phyloP scores from a whole-genome alignment of 2,329 filamentous ascomycete species.

The Pyricularia sp. region DNA sequence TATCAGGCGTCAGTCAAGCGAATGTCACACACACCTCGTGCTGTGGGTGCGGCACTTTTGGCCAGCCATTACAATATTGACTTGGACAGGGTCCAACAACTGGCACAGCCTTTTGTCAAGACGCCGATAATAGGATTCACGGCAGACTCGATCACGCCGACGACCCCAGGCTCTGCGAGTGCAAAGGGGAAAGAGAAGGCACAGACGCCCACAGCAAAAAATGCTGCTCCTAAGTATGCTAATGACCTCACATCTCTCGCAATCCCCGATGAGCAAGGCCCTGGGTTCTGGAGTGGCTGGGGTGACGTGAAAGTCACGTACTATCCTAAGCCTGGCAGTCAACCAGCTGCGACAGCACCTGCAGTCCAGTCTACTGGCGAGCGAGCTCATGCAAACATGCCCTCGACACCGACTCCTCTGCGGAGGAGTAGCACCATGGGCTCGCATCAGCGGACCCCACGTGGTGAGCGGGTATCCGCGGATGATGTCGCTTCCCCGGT shows the following conservation, averaged over 20 bases:
- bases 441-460: constrained; percentile 32
- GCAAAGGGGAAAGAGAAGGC: constrained; percentile 73
- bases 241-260: constrained; percentile 75
- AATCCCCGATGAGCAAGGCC: constrained; percentile 39
- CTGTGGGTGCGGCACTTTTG: constrained; percentile 64
- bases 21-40: constrained; percentile 51
- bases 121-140: constrained; percentile 45
- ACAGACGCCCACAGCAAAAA: constrained; percentile 28
- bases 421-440: constrained; percentile 56
- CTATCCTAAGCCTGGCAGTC: constrained; percentile 44
- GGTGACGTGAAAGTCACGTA: constrained; percentile 73
- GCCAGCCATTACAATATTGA: constrained; percentile 77
- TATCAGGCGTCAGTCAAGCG: constrained; percentile 86
- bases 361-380: constrained; percentile 11
- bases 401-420: constrained; percentile 66
- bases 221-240: constrained; percentile 57
- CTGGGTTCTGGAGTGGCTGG: constrained; percentile 63
- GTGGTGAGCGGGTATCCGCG: constrained; percentile 22
- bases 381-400: constrained; percentile 32
- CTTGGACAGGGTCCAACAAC: constrained; percentile 72
- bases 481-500: constrained; percentile 34
- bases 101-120: constrained; percentile 76
- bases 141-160: constrained; percentile 36
- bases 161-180: constrained; percentile 43
- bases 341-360: constrained; percentile 17